These are phyloP conservation scores for Gossypium aridum DNA, from an alignment of 441 rosid genomes.

Conservation along the genomic window DNA sequence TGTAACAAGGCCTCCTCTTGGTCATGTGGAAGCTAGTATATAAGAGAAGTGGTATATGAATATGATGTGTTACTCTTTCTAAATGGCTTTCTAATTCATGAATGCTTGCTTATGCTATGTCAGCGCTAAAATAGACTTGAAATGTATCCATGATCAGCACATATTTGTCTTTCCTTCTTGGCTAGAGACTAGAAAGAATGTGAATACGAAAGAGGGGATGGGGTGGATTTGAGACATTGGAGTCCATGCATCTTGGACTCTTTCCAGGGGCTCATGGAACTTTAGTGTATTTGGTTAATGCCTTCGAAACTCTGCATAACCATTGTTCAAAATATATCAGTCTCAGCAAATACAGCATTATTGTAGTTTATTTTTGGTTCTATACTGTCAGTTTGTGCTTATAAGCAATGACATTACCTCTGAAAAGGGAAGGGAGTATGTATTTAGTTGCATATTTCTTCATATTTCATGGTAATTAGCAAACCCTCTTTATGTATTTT, in stretches of 20 bases:
- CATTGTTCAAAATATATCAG: not conserved
- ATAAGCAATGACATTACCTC: not conserved
- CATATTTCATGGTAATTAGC: not conserved
- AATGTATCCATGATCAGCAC: not conserved
- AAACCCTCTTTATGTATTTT: conserved; percentile 10
- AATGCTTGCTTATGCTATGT: not conserved
- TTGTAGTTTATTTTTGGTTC: not conserved
- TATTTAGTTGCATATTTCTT: not conserved
- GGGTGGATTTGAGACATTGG: not conserved
- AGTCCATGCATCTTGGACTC: not conserved
- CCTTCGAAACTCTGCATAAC: not conserved
- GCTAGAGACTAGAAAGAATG: not conserved
- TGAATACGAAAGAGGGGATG: not conserved
- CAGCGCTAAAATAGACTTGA: not conserved
- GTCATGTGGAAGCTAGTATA: not conserved
- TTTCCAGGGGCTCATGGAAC: not conserved
- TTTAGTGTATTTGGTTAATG: not conserved
- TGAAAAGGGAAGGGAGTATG: not conserved
- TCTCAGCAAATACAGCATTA: not conserved
- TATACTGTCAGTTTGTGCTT: not conserved
- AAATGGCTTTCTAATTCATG: not conserved
- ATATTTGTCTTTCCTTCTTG: not conserved
- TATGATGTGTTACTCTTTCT: not conserved
- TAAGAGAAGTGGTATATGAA: not conserved
- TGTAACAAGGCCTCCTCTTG: not conserved